Percentiles rank a stretch among this genome's conserved stretches.
phyloP scores from a whole-genome alignment of 805 yeast species.

The Cephaloascus fragrans region DNA sequence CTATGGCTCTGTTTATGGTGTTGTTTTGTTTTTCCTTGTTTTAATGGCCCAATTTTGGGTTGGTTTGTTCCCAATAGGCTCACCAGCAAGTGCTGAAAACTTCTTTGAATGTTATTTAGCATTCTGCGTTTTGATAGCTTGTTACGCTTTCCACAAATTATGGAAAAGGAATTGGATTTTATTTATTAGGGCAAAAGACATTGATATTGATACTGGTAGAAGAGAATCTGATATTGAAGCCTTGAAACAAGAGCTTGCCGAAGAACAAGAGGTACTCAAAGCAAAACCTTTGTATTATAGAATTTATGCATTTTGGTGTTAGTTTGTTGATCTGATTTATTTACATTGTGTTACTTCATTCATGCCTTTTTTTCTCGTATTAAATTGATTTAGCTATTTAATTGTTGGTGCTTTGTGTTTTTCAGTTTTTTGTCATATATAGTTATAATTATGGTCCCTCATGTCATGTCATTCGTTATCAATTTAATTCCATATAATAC shows the following conservation, averaged over 20 bases:
- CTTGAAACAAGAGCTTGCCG: slow-evolving; percentile 22
- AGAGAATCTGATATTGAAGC: slow-evolving; percentile 30
- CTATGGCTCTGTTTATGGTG: slow-evolving; percentile 24
- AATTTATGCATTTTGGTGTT: slow-evolving; percentile 26
- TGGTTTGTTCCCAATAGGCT: slow-evolving; percentile 27
- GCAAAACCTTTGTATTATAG: slow-evolving; percentile 24
- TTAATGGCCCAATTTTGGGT: slow-evolving; percentile 33
- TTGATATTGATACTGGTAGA: slow-evolving; percentile 32
- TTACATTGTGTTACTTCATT: neutral
- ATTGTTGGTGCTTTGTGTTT: neutral
- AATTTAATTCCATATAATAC: no score
- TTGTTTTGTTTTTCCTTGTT: slow-evolving; percentile 21
- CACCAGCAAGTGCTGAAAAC: slow-evolving; percentile 18
- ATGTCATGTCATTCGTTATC: neutral
- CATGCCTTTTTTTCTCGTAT: neutral
- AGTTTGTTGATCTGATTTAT: slow-evolving; percentile 2
- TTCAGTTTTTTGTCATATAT: neutral
- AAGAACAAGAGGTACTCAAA: slow-evolving; percentile 18
- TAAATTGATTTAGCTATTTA: neutral
- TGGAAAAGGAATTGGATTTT: slow-evolving; percentile 28
- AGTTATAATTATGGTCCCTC: neutral
- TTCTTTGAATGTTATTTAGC: slow-evolving; percentile 29
- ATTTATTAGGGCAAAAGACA: slow-evolving; percentile 21
- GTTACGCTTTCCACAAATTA: slow-evolving; percentile 28
- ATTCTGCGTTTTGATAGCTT: slow-evolving; percentile 22